Evolutionary conservation across 495 filamentous ascomycete genomes (phyloP).

Genomic region (Neurospora sp.): DNA sequence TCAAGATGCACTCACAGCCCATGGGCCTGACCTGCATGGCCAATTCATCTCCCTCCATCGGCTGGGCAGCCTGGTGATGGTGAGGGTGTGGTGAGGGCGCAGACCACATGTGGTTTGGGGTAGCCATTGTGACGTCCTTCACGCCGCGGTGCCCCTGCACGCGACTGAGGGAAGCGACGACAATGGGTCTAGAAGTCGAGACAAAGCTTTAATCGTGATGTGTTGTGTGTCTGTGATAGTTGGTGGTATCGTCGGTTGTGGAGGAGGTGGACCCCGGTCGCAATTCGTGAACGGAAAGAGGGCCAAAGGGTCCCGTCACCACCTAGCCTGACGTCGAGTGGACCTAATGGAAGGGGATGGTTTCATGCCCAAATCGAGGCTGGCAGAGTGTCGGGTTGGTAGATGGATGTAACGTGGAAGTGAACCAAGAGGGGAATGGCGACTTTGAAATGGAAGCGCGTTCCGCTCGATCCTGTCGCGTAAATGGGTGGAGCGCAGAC

Average conservation of each 20-base stretch:
- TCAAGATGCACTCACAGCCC: slow-evolving; percentile 33
- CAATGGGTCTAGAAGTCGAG: neutral
- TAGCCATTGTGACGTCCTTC: slow-evolving; percentile 15
- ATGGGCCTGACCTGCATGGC: slow-evolving; percentile 39
- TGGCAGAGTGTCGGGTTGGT: neutral
- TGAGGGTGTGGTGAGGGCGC: slow-evolving; percentile 14
- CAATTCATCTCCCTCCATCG: slow-evolving; percentile 40
- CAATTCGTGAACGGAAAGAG: too few relatives aligned
- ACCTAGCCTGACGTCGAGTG: slow-evolving; percentile 5
- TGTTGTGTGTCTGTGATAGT: neutral
- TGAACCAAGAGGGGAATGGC: neutral
- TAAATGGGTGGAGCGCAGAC: neutral
- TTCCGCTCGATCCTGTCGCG: neutral
- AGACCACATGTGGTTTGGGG: slow-evolving; percentile 17
- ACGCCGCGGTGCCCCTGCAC: slow-evolving; percentile 5
- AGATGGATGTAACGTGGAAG: neutral
- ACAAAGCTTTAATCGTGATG: neutral
- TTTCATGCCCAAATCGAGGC: slow-evolving; percentile 21
- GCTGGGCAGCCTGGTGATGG: slow-evolving; percentile 11
- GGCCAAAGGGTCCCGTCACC: slow-evolving; percentile 3
- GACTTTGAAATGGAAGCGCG: neutral
- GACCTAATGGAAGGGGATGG: slow-evolving; percentile 24
- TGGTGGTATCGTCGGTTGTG: neutral
- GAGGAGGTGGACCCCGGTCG: neutral
- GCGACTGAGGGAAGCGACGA: slow-evolving; percentile 7